Evolutionary conservation across 805 yeast species (phyloP).

Genomic region (Saccharomycopsis babjevae): DNA sequence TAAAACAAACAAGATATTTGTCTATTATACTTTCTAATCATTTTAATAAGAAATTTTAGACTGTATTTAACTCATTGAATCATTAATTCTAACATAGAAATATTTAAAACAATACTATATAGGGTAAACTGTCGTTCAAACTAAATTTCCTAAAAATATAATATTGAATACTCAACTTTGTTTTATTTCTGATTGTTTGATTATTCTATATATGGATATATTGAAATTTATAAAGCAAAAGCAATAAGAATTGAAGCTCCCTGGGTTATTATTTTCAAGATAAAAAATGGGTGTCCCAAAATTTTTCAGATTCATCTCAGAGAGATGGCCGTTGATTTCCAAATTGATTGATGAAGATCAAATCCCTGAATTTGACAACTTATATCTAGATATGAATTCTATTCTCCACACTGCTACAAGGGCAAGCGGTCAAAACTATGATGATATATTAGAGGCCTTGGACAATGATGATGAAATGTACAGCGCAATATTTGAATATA

Average conservation of each 20-base stretch:
- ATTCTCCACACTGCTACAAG: slow-evolving; percentile 92
- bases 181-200: too few relatives aligned
- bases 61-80: not conserved
- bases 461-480: slow-evolving; percentile 80
- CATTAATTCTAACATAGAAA: too few relatives aligned
- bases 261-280: not conserved
- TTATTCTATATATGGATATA: too few relatives aligned
- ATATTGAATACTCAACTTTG: too few relatives aligned
- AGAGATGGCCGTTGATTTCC: slow-evolving; percentile 96
- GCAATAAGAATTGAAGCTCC: not conserved
- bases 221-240: too few relatives aligned
- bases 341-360: slow-evolving; percentile 73
- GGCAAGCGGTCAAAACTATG: slow-evolving; percentile 46
- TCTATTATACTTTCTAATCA: not conserved
- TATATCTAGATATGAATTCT: slow-evolving; percentile 96
- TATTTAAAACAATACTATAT: too few relatives aligned
- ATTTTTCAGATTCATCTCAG: slow-evolving; percentile 92
- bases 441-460: slow-evolving; percentile 47
- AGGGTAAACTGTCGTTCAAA: too few relatives aligned
- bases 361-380: slow-evolving; percentile 88
- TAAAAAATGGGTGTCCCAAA: slow-evolving; percentile 79
- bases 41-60: not conserved
- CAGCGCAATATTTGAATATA: slow-evolving; percentile 85
- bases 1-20: not conserved
- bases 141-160: too few relatives aligned